A percentile compares a stretch with the other conserved stretches of the same genome.
Conservation (phyloP, 1,139 yeast genomes). For the Zygoascus hellenicus region DNA sequence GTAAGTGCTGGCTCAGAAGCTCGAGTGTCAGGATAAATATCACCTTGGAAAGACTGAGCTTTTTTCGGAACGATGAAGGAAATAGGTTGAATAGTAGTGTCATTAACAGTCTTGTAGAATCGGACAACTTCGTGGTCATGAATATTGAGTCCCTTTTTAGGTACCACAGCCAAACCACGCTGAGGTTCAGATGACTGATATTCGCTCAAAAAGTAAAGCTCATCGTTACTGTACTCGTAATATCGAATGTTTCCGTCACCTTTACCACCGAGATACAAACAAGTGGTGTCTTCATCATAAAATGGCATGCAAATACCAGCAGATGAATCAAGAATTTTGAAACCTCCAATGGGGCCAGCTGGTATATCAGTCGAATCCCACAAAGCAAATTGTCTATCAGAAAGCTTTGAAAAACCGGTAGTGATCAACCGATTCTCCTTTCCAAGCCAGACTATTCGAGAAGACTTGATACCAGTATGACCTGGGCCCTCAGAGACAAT, state of each 20-base stretch:
- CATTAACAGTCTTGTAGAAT: constrained; percentile 80
- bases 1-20: constrained; percentile 70
- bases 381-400: constrained; percentile 91
- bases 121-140: constrained; percentile 79
- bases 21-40: constrained; percentile 88
- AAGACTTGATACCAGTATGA: constrained; percentile 87
- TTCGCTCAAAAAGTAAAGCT: constrained; percentile 74
- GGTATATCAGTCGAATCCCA: constrained; percentile 78
- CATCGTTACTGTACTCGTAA: constrained; percentile 73
- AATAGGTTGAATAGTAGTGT: constrained; percentile 76
- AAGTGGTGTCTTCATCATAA: constrained; percentile 73
- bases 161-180: constrained; percentile 89
- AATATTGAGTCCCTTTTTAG: constrained; percentile 72
- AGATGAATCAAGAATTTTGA: constrained; percentile 76
- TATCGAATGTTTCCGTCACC: constrained; percentile 98
- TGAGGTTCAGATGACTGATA: constrained; percentile 87
- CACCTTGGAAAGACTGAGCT: constrained; percentile 86
- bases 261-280: constrained; percentile 88
- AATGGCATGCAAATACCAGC: constrained; percentile 92
- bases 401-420: constrained; percentile 90
- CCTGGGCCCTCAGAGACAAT: constrained; percentile 80
- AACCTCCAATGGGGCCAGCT: constrained; percentile 84
- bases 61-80: constrained; percentile 91
- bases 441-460: constrained; percentile 87
- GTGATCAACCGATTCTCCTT: constrained; percentile 78